Base-by-base conservation (phyloP, 257 asterid species). In the Paraleonurus japonicus region DNA sequence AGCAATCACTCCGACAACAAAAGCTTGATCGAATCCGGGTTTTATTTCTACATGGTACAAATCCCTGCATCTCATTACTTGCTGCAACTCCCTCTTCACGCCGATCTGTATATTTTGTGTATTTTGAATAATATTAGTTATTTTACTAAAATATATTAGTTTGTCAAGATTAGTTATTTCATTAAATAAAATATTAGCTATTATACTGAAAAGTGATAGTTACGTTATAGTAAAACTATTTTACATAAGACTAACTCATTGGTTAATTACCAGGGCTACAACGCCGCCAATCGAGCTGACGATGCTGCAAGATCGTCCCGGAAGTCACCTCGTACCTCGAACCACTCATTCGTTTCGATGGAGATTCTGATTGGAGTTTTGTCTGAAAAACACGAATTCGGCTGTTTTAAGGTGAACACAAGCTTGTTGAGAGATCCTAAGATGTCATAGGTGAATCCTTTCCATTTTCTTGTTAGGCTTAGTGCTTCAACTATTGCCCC, bases 11-110 rank as follows among this genome's bases (percentile, higher is more conserved):
- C 98, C 98, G 20, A 88, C 77, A 45, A 90, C 86, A 79, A 92
- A 92, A 0, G 92, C 98, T 72, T 92, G 93, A 77, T 92, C 98
- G 13, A 87, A 81, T 55, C 97, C 98, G 0, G 91, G 82, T 76
- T 88, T 92, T 74, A 90, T 76, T 9, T 70, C 83, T 19, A 92
- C 95, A 47, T 78, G 76, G 79, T 92, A 92, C 57, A 90, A 27
- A 62, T 92, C 98, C 57, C 80, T 83, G 78, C 84, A 65, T 66
- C 68, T 55, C 88, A 85, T 81, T 70, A 84, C 74, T 47, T 70
- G 64, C 64, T 83, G 75, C 32, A 84, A 11, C 83, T 86, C 95
- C 74, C 78, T 61, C 66, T 63, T 69, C 4, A 81, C 81, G n/a
- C 96, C 95, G 33, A 92, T 82, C 98, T 92, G 81, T 2, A 12